A percentile compares a stretch with the other conserved stretches of the same genome.
Conservation (phyloP, 495 filamentous ascomycete species). For the Aspergillus olivimuriae region DNA sequence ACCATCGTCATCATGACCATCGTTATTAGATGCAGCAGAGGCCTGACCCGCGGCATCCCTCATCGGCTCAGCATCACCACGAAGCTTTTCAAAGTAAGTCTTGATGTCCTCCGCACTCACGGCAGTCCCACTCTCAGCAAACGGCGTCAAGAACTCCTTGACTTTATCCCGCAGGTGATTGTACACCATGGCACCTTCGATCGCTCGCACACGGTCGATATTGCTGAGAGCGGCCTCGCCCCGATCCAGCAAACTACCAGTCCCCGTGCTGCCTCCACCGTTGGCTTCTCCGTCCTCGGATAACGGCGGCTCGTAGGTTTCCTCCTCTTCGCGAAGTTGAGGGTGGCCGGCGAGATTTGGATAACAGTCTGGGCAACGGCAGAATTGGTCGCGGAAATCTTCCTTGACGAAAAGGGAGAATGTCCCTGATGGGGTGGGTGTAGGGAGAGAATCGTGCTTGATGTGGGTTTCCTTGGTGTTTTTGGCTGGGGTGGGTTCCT, state of each 20-base stretch:
- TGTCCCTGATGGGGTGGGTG: constrained; percentile 37
- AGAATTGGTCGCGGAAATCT: constrained; percentile 69
- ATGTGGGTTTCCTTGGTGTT: neutral
- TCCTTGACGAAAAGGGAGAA: constrained; percentile 77
- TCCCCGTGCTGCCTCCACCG: constrained; percentile 49
- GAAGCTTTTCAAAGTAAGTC: constrained; percentile 84
- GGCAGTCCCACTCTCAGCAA: constrained; percentile 79
- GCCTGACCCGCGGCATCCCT: constrained; percentile 36
- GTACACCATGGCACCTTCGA: constrained; percentile 96
- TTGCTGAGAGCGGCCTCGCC: constrained; percentile 86
- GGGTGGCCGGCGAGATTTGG: constrained; percentile 60
- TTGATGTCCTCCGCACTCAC: constrained; percentile 95
- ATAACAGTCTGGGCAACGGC: constrained; percentile 75
- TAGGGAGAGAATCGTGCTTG: constrained; percentile 41
- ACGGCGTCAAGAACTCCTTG: constrained; percentile 85
- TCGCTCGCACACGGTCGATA: constrained; percentile 84
- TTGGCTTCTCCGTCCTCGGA: constrained; percentile 49
- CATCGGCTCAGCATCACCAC: constrained; percentile 70
- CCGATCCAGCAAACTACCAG: constrained; percentile 74
- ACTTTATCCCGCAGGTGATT: constrained; percentile 92
- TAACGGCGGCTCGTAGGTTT: constrained; percentile 82
- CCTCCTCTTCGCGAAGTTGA: constrained; percentile 88
- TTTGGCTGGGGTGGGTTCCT: constrained; percentile 28
- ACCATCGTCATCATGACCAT: constrained; percentile 14
- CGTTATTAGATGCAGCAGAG: constrained; percentile 14